phyloP scores from a whole-genome alignment of 2,329 filamentous ascomycete species.

The Fusarium praegraminearum region DNA sequence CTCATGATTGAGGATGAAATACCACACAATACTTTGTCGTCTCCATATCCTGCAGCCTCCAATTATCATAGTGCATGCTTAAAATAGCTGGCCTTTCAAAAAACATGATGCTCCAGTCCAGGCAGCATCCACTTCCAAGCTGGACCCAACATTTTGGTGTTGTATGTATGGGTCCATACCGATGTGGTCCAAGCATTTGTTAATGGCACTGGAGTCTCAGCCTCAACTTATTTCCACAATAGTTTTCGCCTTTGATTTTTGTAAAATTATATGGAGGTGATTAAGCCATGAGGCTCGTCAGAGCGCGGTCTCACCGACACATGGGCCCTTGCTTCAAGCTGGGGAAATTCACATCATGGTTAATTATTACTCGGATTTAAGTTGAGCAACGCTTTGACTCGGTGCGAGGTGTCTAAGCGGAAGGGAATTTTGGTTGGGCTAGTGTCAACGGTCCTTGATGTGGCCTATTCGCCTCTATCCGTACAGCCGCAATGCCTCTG shows the following conservation, averaged over 20 bases:
- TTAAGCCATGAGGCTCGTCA: background rate
- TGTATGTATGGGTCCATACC: background rate
- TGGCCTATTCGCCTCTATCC: slow-evolving; percentile 2
- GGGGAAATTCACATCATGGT: slow-evolving; percentile 13
- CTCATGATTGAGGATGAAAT: slow-evolving; percentile 27
- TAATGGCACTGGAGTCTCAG: slow-evolving; percentile 15
- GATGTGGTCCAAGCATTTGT: slow-evolving; percentile 9
- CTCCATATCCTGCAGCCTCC: slow-evolving; percentile 29
- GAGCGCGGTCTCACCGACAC: slow-evolving; percentile 31
- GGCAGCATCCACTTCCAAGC: slow-evolving; percentile 16
- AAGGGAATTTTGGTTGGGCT: slow-evolving; percentile 1
- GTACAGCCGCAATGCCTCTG: background rate
- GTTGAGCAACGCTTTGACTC: background rate
- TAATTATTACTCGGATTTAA: background rate
- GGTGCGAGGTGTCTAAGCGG: slow-evolving; percentile 15
- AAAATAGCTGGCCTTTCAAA: background rate
- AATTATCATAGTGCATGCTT: slow-evolving; percentile 15
- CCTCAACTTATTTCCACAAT: slow-evolving; percentile 26
- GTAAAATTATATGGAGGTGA: background rate
- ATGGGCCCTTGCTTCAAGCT: background rate
- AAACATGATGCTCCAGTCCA: slow-evolving; percentile 8
- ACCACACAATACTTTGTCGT: slow-evolving; percentile 18
- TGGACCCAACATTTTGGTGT: slow-evolving; percentile 2
- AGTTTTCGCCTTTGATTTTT: background rate
- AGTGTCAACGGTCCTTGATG: slow-evolving; percentile 29